Evolutionary conservation across 495 filamentous ascomycete species (phyloP).

Genomic region (Clavariopsis aquatica): DNA sequence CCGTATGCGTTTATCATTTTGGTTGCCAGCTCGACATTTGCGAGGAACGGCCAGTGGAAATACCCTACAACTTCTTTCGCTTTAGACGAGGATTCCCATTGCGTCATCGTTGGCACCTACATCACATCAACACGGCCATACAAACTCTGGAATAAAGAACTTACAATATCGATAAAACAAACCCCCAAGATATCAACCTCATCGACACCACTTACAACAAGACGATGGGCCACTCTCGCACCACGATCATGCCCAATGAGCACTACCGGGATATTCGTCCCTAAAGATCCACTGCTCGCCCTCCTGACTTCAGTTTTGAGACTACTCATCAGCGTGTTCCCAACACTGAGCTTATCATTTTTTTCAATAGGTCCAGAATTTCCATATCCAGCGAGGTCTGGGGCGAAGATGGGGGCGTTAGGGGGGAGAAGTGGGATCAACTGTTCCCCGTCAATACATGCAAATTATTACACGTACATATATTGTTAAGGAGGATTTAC

Average conservation of each 20-base stretch:
- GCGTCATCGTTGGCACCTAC: constrained; percentile 45
- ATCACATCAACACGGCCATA: neutral
- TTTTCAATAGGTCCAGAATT: constrained; percentile 32
- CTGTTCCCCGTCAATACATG: neutral
- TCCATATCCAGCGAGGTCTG: constrained; percentile 53
- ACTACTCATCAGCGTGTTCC: constrained; percentile 45
- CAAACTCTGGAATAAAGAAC: neutral
- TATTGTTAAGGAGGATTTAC: constrained; percentile 9
- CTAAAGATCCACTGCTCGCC: neutral
- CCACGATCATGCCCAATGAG: constrained; percentile 54
- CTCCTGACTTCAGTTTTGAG: constrained; percentile 37
- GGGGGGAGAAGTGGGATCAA: constrained; percentile 37
- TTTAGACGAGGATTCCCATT: constrained; percentile 44
- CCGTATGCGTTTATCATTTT: constrained; percentile 51
- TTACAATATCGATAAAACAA: constrained; percentile 52
- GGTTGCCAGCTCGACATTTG: constrained; percentile 50
- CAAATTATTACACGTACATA: neutral
- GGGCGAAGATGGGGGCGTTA: constrained; percentile 33
- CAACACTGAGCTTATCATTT: constrained; percentile 47
- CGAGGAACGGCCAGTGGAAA: constrained; percentile 57
- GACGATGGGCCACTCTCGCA: constrained; percentile 52
- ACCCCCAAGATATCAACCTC: constrained; percentile 42
- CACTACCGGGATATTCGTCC: constrained; percentile 35
- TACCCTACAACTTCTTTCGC: constrained; percentile 39
- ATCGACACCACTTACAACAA: constrained; percentile 44